phyloP scores from a whole-genome alignment of 768 basidiomycete species.

The Imleria badia region DNA sequence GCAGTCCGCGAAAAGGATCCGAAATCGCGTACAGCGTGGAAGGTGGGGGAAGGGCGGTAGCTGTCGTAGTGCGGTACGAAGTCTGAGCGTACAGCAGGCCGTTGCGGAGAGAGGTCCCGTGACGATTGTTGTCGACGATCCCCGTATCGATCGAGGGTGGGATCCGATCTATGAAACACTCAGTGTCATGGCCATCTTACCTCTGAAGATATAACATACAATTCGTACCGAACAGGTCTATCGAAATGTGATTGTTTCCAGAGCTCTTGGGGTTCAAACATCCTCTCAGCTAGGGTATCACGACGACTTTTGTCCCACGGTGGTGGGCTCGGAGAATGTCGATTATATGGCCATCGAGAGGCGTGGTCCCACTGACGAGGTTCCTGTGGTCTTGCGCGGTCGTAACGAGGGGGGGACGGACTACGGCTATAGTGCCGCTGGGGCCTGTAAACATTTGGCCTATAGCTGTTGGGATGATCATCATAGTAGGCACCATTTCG shows the following conservation, averaged over 20 bases:
- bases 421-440: constrained; percentile 42
- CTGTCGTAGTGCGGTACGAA: constrained; percentile 42
- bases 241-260: constrained; percentile 65
- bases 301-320: constrained; percentile 34
- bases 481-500: constrained; percentile 39
- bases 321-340: constrained; percentile 37
- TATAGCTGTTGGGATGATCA: constrained; percentile 42
- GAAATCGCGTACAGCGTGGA: constrained; percentile 40
- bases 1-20: constrained; percentile 36
- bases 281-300: constrained; percentile 46
- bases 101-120: constrained; percentile 39
- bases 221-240: constrained; percentile 40
- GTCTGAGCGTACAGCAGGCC: constrained; percentile 33
- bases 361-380: constrained; percentile 47
- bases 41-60: constrained; percentile 44
- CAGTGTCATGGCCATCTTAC: constrained; percentile 21
- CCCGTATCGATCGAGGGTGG: constrained; percentile 34
- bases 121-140: constrained; percentile 36
- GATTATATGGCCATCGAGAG: constrained; percentile 45
- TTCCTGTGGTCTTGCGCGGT: constrained; percentile 40
- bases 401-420: constrained; percentile 54
- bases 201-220: constrained; percentile 34
- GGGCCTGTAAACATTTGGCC: constrained; percentile 40
- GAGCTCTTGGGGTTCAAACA: constrained; percentile 70
- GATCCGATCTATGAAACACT: constrained; percentile 24